Evolutionary conservation across 2,329 filamentous ascomycete genomes (phyloP), one percentile per base, ranked within the genome.

Genomic region (Trichoderma atroviride): DNA sequence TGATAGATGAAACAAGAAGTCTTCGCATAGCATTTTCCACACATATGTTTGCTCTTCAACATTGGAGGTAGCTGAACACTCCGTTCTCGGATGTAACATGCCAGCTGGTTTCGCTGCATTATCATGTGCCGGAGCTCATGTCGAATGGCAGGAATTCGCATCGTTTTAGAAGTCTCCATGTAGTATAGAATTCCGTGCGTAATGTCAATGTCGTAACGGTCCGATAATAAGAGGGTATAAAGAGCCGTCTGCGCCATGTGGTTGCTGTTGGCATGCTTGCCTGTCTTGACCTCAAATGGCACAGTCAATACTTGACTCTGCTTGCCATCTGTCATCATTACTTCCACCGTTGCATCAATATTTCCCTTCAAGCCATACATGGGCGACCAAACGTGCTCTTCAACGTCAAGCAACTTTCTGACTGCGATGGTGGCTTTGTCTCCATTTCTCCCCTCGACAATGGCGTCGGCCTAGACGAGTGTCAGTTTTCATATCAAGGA

Each of bases 351-450:
- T 33, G 96, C 96, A 81, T 99, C 96, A 70, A 99, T 96, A 74
- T 98, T 99, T 35, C 96, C 96, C 79, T 99, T 99, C 19, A 99
- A 84, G 0, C 96, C 96, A 77, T 97, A 99, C 88, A 94, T 95
- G 0, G 96, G 96, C 7, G 95, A 98, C 96, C 96, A 99, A 33
- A 99, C 90, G 77, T 98, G 96, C 79, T 99, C 96, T 78, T 99
- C 96, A 11, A 99, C 92, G 77, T 98, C 96, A 16, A 99, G 89
- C 33, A 99, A 84, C 77, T 98, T 99, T 75, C 91, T 96, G 74
- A 99, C 90, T 74, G 92, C 94, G 86, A 98, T 90, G 69, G 86
- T 91, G 13, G 91, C 88, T 73, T 90, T 91, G 65, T 91, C 88
- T 52, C 91, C 91, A 76, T 94, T 91, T 58, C 92, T 88, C 73